phyloP scores from a whole-genome alignment of 768 basidiomycete genomes.

The Phaffia tasmanica region DNA sequence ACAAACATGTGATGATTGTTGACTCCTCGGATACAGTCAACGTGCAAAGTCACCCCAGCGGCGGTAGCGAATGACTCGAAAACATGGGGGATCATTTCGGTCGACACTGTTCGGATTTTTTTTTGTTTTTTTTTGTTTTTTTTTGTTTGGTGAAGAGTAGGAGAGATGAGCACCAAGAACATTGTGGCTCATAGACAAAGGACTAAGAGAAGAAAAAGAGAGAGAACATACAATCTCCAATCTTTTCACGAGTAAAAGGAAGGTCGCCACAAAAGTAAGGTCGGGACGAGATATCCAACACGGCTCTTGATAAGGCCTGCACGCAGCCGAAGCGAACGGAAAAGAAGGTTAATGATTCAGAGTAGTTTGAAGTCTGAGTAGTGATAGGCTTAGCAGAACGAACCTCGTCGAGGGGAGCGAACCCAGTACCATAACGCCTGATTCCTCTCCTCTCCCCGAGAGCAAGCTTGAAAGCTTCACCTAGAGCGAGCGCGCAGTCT shows the following conservation, averaged over 20 bases:
- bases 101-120: conserved; percentile 43
- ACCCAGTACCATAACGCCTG: conserved; percentile 86
- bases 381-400: conserved; percentile 27
- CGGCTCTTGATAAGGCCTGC: conserved; percentile 86
- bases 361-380: not conserved
- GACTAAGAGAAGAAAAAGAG: not conserved
- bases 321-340: not conserved
- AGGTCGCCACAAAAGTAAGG: conserved; percentile 92
- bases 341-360: not conserved
- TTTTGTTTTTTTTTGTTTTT: too few species aligned
- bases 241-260: conserved; percentile 39
- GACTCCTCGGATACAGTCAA: conserved; percentile 85
- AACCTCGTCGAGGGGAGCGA: conserved; percentile 94
- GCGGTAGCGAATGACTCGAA: conserved; percentile 98
- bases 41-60: conserved; percentile 82
- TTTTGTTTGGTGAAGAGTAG: not conserved
- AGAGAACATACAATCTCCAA: conserved; percentile 45
- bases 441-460: conserved; percentile 91
- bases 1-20: conserved; percentile 95
- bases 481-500: conserved; percentile 49
- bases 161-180: not conserved
- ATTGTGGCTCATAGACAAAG: not conserved
- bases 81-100: conserved; percentile 96
- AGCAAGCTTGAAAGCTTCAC: conserved; percentile 78
- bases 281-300: conserved; percentile 95